Percentiles rank a stretch among this genome's conserved stretches.
Conservation (phyloP, 305 asterid species). For the Fraxinus dipetala region DNA sequence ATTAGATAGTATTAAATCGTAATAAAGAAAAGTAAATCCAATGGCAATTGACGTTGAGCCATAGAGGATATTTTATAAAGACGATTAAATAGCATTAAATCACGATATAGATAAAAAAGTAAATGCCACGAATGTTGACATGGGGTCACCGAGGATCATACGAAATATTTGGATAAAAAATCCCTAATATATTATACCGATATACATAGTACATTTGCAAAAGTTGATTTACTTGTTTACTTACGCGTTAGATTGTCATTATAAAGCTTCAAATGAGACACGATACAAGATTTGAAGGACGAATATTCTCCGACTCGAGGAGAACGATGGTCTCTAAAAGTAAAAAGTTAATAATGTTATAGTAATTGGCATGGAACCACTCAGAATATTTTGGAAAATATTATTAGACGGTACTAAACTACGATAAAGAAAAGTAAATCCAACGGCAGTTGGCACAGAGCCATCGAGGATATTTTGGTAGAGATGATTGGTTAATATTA, state of each 20-base stretch:
- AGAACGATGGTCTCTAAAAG: background rate
- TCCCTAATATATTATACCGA: too few relatives aligned
- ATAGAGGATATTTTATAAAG: background rate
- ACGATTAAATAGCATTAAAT: background rate
- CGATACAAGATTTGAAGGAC: background rate
- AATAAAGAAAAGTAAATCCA: background rate
- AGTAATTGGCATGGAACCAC: background rate
- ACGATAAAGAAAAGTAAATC: background rate
- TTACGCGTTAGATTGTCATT: background rate
- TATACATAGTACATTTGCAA: background rate
- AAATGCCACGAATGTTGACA: too few relatives aligned
- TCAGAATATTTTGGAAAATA: background rate
- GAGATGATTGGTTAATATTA: background rate
- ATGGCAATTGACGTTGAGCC: background rate
- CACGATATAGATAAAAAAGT: background rate
- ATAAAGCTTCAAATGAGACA: background rate
- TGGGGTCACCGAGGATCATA: too few relatives aligned
- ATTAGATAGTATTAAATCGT: background rate
- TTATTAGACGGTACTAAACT: background rate
- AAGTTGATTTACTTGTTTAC: background rate
- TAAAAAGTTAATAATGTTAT: background rate
- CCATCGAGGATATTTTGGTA: background rate
- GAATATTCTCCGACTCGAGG: background rate
- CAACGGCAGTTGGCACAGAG: background rate
- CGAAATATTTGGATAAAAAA: too few relatives aligned